phyloP scores from a whole-genome alignment of 2,329 filamentous ascomycete species.

The Pleomassaria siparia region DNA sequence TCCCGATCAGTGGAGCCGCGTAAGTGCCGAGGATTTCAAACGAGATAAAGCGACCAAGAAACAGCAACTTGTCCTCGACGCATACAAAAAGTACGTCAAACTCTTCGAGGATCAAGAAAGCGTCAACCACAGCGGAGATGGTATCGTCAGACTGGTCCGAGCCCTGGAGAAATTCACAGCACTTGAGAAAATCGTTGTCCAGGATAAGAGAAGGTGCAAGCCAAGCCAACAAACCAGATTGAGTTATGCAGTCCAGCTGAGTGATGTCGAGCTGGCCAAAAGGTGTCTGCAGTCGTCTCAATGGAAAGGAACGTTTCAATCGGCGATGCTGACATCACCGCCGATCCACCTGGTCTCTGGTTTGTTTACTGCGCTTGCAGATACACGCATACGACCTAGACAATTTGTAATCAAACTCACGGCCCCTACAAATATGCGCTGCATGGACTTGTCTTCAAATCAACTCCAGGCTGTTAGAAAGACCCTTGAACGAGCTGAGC shows the following conservation, averaged over 20 bases:
- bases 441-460: neutral
- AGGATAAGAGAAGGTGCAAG: neutral
- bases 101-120: neutral
- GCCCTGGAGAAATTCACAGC: neutral
- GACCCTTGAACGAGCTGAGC: neutral
- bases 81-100: neutral
- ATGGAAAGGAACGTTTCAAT: conserved; percentile 6
- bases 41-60: neutral
- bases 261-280: neutral
- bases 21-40: conserved; percentile 4
- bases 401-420: conserved; percentile 4
- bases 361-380: conserved; percentile 6
- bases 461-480: neutral
- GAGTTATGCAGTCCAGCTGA: neutral
- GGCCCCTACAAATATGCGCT: conserved; percentile 3
- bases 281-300: neutral
- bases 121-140: neutral
- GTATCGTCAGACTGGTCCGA: neutral
- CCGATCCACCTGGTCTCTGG: conserved; percentile 1
- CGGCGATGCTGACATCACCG: conserved; percentile 1
- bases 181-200: neutral
- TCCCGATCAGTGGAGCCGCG: neutral
- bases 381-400: neutral
- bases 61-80: neutral
- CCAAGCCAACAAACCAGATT: neutral